Conservation (phyloP, 495 filamentous ascomycete species). For the Lasiosphaeria miniovina region DNA sequence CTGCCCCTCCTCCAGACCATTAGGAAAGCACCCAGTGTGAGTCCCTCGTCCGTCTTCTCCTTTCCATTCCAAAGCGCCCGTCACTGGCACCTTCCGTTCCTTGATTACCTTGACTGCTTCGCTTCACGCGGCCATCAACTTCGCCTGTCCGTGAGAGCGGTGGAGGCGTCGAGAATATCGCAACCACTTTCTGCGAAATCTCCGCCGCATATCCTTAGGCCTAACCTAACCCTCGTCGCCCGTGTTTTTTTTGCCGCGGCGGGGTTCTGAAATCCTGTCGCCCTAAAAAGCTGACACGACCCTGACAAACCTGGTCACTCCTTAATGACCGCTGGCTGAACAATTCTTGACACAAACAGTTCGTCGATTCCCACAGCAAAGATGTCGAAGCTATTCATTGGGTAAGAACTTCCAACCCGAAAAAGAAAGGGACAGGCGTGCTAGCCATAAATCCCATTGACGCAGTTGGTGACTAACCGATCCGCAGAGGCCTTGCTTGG, state of each 20-base stretch:
- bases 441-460: background rate
- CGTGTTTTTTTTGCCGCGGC: background rate
- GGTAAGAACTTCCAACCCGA: conserved; percentile 51
- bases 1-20: conserved; percentile 13
- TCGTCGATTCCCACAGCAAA: conserved; percentile 20
- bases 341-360: conserved; percentile 6
- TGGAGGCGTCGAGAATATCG: too few relatives aligned
- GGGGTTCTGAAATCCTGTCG: background rate
- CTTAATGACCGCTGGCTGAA: background rate
- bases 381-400: conserved; percentile 91
- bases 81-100: conserved; percentile 3
- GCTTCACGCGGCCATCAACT: background rate
- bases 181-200: background rate
- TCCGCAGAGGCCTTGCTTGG: conserved; percentile 86
- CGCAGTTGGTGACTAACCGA: conserved; percentile 15
- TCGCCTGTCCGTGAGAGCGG: background rate
- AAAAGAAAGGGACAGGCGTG: background rate
- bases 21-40: conserved; percentile 10
- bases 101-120: too few relatives aligned
- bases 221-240: background rate
- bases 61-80: background rate
- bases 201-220: background rate
- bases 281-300: conserved; percentile 1
- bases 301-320: conserved; percentile 1
- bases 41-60: conserved; percentile 14